Evolutionary conservation across 1,284 basidiomycete species (phyloP), one percentile per base, ranked within the genome.

Genomic region (Microbotryum violaceum): DNA sequence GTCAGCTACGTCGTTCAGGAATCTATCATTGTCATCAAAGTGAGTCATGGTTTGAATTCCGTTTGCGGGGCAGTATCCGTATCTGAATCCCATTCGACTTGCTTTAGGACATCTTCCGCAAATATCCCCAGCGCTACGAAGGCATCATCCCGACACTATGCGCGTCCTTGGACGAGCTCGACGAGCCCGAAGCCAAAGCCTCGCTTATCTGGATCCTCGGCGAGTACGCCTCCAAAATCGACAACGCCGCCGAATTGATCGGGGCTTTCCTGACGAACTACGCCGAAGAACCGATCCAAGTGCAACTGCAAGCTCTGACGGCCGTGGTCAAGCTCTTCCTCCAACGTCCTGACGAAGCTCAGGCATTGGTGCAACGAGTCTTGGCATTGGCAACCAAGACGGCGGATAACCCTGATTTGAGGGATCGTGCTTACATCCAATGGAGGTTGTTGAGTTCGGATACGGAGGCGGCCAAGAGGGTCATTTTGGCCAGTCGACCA

Each of bases 121-220:
- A 92, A 78, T 98, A 97, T 74, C 96, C 94, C n/a, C 87, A 86
- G 57, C 90, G 89, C 37, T 98, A 97, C 76, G 96, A 97, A 77
- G 91, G 91, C 57, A 88, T 97, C 70, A 97, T 98, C 70, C 91
- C 91, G 2, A 92, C 88, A 1, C 78, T 98, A 45, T 98, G 94
- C 73, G 86, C 91, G 7, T 96, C 93, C 72, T 82, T 98, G 27
- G 94, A 98, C 69, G 92, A 94, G 69, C 79, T 98, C 52, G 94
- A 98, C 74, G 96, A 98, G 74, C 93, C 94, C 18, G 96, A 98
- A 74, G 94, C 94, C 6, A 97, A 97, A 75, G 89, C 94, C 1
- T 91, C 92, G 9, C 82, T 98, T 63, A 97, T 98, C 72, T 98
- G 94, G 94, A 97, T 98, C 71, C 88, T 98, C 58, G 94, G 94